Evolutionary conservation across 1,139 yeast species (phyloP), one percentile per base, ranked within the genome.

Genomic region (Debaryomycetaceae sp.): DNA sequence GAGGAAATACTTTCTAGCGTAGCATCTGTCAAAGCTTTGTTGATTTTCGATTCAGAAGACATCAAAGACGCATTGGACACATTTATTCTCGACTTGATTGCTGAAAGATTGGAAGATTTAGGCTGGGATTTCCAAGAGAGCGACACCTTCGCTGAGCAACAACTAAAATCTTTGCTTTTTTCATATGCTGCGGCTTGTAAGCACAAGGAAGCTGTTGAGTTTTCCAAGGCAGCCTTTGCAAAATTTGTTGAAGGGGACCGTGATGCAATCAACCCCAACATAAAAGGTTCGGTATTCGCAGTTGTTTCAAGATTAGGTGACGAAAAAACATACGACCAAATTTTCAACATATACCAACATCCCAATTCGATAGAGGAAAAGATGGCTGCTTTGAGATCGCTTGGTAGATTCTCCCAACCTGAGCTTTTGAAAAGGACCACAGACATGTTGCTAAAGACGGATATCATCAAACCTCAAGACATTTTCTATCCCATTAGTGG

Each of bases 401-500:
- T 91, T 40, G 97, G 97, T 60, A 68, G 78, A 56, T 85, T 87
- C 59, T 78, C 75, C 49, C 78, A 84, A 52, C 68, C 72, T 5
- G 73, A 72, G 40, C 69, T 87, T 44, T 73, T 86, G 49, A 68
- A 78, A 53, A 83, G 80, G 65, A 82, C 89, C 11, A 70, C 86
- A 42, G 75, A 67, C 4, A 72, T 78, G 57, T 65, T 87, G 51
- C 75, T 87, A 50, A 83, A 87, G 59, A 83, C 89, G 34, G 80
- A 85, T 34, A 71, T 82, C 35, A 75, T 90, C 52, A 84, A 87
- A 59, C 71, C 81, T 30, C 98, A 91, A 71, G 98, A 91, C 65
- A 79, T 87, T 46, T 83, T 83, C 62, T 78, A 85, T 50, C 90
- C 95, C 55, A 74, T 91, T 78, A 78, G 72, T 50, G 90, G 95